Percentiles rank a stretch among this genome's conserved stretches.
Conservation (phyloP, 202 grass and related monocot genomes). For the Dendrocalamus latiflorus region DNA sequence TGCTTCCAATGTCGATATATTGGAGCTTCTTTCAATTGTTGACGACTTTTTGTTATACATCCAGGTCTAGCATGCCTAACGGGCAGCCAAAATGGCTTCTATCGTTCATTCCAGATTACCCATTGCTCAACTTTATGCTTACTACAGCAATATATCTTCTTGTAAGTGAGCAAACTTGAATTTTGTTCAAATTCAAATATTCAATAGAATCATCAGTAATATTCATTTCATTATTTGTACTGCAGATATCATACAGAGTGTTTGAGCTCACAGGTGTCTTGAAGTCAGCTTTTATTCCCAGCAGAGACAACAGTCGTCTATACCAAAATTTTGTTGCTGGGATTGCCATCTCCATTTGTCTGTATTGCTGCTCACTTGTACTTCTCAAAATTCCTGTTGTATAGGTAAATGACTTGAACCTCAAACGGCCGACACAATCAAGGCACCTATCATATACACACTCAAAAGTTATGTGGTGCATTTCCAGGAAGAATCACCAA, state of each 20-base stretch:
- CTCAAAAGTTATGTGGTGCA: not conserved
- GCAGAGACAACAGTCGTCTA: conserved; percentile 58
- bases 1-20: not conserved
- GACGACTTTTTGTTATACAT: conserved; percentile 4
- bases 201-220: not conserved
- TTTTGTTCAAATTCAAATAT: not conserved
- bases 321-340: conserved; percentile 61
- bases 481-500: not conserved
- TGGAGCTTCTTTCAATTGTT: not conserved
- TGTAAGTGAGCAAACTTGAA: conserved; percentile 37
- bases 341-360: conserved; percentile 44
- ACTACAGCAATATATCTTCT: conserved; percentile 51
- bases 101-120: conserved; percentile 62
- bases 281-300: conserved; percentile 56
- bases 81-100: conserved; percentile 82
- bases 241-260: conserved; percentile 63
- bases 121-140: conserved; percentile 77
- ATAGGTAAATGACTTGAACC: conserved; percentile 42
- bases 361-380: conserved; percentile 62
- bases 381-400: conserved; percentile 64
- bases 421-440: not conserved
- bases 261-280: conserved; percentile 54
- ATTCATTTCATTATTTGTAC: conserved; percentile 13
- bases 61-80: conserved; percentile 64
- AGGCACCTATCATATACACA: not conserved